Conservation (phyloP, 140 eudicot genomes). For the Bidens hawaiensis region DNA sequence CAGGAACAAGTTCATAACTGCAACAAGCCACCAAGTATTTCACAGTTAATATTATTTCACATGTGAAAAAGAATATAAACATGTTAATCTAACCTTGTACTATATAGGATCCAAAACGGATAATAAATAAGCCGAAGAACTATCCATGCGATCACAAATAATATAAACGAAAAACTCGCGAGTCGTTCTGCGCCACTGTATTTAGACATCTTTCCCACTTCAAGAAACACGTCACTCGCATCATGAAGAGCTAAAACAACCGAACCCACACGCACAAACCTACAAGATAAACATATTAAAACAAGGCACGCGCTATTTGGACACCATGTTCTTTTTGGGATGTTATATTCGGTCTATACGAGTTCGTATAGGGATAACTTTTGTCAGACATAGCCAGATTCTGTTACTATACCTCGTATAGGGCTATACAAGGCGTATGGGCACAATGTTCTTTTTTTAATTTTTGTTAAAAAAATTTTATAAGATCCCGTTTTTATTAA, state of each 20-base stretch:
- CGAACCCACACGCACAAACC: conserved; percentile 82
- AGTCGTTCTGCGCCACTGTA: conserved; percentile 70
- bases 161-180: conserved; percentile 76
- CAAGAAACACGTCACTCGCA: conserved; percentile 90
- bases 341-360: too few species aligned
- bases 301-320: too few species aligned
- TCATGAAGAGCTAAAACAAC: conserved; percentile 87
- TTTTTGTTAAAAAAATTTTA: too few species aligned
- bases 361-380: too few species aligned
- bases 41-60: background rate
- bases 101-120: conserved; percentile 88
- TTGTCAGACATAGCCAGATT: too few species aligned
- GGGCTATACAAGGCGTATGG: too few species aligned
- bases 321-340: too few species aligned
- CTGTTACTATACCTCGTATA: too few species aligned
- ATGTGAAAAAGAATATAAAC: background rate
- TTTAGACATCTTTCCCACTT: conserved; percentile 94
- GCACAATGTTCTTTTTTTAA: too few species aligned
- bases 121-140: conserved; percentile 82
- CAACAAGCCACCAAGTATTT: conserved; percentile 3
- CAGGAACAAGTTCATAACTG: conserved; percentile 70
- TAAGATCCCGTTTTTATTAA: too few species aligned
- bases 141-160: conserved; percentile 78
- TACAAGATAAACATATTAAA: conserved; percentile 25
- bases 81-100: conserved; percentile 61